Base-by-base conservation (phyloP, 345 rosid species). In the Geranium rotundifolium region DNA sequence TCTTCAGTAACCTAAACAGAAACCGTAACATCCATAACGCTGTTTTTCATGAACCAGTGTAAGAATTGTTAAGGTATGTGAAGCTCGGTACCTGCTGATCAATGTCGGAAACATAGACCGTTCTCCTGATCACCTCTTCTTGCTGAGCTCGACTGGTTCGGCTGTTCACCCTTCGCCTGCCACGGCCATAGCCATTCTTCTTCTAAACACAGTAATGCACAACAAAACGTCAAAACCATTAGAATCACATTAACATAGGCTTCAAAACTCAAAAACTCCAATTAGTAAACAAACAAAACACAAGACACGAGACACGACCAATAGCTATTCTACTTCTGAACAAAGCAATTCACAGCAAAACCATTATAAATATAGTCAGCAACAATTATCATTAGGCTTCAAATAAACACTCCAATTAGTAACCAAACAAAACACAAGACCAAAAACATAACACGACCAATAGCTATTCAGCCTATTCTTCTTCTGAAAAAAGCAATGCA, bases 131-230 rank as follows among this genome's bases (percentile, higher is more conserved):
- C 17, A 89, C 81, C 64, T 90, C 99, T 5, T 90, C 92, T 60
- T 78, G 90, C 77, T 95, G 99, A 23, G 97, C 97, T 76, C 77
- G 69, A 69, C 88, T 82, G 49, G 92, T 88, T 71, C 96, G 83
- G 65, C 67, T 72, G 70, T 95, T 95, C 80, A 82, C 69, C 79
- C 88, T 88, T 73, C 88, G 67, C 76, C 78, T 85, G 62, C 89
- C 96, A 75, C 85, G 92, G 69, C 75, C 75, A 72, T 59, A 82
- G 68, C 63, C 63, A 67, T 76, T 86, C 79, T 82, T 88, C 81
- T 81, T 90, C 96, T 93, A 84, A 68, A 69, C 49, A 68, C 61
- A 57, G 19, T 10, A 57, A 54, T 63, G 58, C 12, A 55, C 71
- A 55, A 1, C 5, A 34, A 34, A 31, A 31, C 37, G 7, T 31